Percentiles rank a stretch among this genome's conserved stretches.
Evolutionary conservation across 2,329 filamentous ascomycete species (phyloP).

Genomic region (Pseudogymnoascus sp.): DNA sequence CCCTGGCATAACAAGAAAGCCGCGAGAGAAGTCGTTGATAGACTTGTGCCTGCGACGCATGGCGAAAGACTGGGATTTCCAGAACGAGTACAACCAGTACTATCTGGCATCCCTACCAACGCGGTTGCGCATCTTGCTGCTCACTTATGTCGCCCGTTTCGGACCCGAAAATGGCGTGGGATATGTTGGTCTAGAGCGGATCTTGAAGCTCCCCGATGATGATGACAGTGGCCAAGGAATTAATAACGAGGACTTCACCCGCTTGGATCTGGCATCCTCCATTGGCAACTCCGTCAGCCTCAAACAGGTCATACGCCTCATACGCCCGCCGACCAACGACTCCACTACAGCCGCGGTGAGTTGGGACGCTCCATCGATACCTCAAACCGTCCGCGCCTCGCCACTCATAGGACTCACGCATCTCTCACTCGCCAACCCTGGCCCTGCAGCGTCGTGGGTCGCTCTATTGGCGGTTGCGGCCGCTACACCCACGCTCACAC

Average conservation of each 20-base stretch:
- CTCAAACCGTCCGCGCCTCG: constrained; percentile 16
- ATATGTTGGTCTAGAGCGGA: constrained; percentile 41
- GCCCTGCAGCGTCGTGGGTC: constrained; percentile 45
- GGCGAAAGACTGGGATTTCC: constrained; percentile 47
- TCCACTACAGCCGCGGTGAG: constrained; percentile 12
- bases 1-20: constrained; percentile 39
- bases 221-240: constrained; percentile 18
- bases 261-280: constrained; percentile 48
- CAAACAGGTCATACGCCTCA: constrained; percentile 44
- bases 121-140: constrained; percentile 43
- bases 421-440: constrained; percentile 46
- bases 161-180: constrained; percentile 41
- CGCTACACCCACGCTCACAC: constrained; percentile 48
- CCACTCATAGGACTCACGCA: constrained; percentile 51
- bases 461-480: constrained; percentile 48
- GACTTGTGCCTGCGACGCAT: constrained; percentile 45
- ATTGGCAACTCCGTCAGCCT: constrained; percentile 44
- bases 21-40: constrained; percentile 31
- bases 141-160: constrained; percentile 43
- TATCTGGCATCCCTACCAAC: constrained; percentile 50
- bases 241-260: constrained; percentile 42
- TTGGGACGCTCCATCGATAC: constrained; percentile 23
- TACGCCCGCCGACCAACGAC: constrained; percentile 30
- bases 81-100: constrained; percentile 49
- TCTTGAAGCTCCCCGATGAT: constrained; percentile 35